phyloP scores from a whole-genome alignment of 2,329 filamentous ascomycete genomes.

The Blastomyces emzantsi region DNA sequence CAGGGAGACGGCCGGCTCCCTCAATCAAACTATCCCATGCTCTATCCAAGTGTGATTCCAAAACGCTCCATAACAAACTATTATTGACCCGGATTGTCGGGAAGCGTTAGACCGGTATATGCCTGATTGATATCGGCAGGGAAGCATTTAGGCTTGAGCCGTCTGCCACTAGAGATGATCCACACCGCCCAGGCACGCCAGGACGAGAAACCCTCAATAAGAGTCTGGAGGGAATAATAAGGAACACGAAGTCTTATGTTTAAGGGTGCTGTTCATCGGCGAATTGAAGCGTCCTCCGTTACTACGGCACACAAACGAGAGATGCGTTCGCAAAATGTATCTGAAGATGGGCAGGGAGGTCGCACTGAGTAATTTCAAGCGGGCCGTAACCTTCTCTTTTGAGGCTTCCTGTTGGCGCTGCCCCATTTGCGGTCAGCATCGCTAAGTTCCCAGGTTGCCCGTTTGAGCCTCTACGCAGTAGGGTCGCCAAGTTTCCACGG shows the following conservation, averaged over 20 bases:
- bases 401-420: neutral
- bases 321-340: neutral
- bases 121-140: neutral
- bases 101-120: neutral
- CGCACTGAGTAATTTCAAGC: neutral
- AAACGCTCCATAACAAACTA: neutral
- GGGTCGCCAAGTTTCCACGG: neutral
- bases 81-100: constrained; percentile 2
- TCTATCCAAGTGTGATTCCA: neutral
- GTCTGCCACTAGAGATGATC: neutral
- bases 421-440: neutral
- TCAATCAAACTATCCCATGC: neutral
- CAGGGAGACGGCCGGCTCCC: neutral
- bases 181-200: neutral
- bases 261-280: neutral
- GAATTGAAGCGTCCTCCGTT: neutral
- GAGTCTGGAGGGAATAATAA: neutral
- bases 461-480: neutral
- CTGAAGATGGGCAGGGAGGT: neutral
- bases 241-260: neutral
- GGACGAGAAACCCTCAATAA: neutral
- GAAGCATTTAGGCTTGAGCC: neutral
- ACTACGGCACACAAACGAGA: neutral
- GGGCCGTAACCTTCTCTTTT: neutral
- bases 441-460: neutral